Evolutionary conservation across 2,329 filamentous ascomycete genomes (phyloP), one percentile per base, ranked within the genome.

Genomic region (Cytospora chrysosperma): DNA sequence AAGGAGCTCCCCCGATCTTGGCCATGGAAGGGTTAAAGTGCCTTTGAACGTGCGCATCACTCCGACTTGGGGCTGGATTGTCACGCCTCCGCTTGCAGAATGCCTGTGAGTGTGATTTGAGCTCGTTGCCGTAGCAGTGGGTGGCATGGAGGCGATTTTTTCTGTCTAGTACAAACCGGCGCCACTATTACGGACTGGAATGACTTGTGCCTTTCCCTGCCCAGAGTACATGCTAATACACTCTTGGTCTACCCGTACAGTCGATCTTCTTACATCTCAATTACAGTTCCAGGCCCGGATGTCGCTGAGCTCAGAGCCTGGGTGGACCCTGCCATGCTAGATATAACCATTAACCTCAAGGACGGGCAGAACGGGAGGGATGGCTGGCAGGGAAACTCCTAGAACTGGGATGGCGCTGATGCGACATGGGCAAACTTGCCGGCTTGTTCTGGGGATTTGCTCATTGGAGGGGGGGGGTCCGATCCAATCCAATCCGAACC

Each of bases 341-440:
- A n/a, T n/a, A 4, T 13, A 24, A 47, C 51, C 61, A 60, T 40
- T 50, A 37, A 62, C 34, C 55, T 63, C 55, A 63, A 40, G 49
- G 15, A 54, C 28, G 28, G 28, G 28, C 30, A 32, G 55, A 53
- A 55, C 34, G 56, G 50, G 49, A 32, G 55, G 52, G 61, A 28
- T 32, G 51, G 54, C 53, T 58, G 60, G 53, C 60, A 24, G 59
- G 51, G 59, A 55, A 55, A 61, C 59, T 49, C 59, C 59, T 34
- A 61, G 21, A 27, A 53, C 51, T 49, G 51, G 59, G 59, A 50
- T 61, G 57, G 32, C 55, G 59, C 59, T 62, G 60, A 32, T 59
- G 63, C 54, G 55, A 59, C 56, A 40, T 62, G 63, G 59, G 54
- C 63, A 62, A 59, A 62, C 51, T 53, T 61, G 59, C 59, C 62